Evolutionary conservation across 2,329 filamentous ascomycete species (phyloP).

Genomic region (Ascochyta clinopodiicola): DNA sequence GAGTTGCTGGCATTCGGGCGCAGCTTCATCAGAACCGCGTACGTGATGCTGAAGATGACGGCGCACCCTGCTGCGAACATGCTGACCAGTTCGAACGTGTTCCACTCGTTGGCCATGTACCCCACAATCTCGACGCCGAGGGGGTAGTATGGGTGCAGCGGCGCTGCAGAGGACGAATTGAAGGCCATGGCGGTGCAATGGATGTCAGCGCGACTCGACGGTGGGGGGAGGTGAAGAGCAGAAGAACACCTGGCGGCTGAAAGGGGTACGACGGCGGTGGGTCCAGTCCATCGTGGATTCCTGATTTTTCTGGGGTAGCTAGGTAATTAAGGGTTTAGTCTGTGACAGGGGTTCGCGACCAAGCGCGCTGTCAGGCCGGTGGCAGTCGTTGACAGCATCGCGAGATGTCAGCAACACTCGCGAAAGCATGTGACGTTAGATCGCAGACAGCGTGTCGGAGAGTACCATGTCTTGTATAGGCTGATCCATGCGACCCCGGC

Average conservation of each 20-base stretch:
- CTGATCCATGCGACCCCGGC: neutral
- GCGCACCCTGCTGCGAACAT: constrained; percentile 65
- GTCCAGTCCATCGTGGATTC: neutral
- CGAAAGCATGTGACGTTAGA: constrained; percentile 12
- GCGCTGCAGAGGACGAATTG: constrained; percentile 22
- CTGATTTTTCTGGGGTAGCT: constrained; percentile 2
- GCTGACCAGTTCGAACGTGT: constrained; percentile 64
- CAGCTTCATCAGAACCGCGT: constrained; percentile 59
- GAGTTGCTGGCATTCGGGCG: constrained; percentile 59
- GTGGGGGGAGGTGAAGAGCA: neutral
- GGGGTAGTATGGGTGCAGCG: constrained; percentile 74
- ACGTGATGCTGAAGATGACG: constrained; percentile 64
- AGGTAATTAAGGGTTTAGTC: neutral
- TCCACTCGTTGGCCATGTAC: constrained; percentile 71
- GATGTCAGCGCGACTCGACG: constrained; percentile 18
- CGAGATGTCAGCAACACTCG: neutral
- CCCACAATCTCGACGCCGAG: constrained; percentile 65
- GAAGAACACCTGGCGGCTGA: neutral
- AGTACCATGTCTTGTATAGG: neutral
- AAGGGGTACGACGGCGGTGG: neutral
- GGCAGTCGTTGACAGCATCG: neutral
- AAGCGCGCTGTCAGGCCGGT: neutral
- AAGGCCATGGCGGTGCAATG: constrained; percentile 15
- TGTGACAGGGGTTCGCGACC: neutral
- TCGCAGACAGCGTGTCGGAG: neutral